Evolutionary conservation across 2,329 filamentous ascomycete species (phyloP).

Genomic region (Diplodia seriata): DNA sequence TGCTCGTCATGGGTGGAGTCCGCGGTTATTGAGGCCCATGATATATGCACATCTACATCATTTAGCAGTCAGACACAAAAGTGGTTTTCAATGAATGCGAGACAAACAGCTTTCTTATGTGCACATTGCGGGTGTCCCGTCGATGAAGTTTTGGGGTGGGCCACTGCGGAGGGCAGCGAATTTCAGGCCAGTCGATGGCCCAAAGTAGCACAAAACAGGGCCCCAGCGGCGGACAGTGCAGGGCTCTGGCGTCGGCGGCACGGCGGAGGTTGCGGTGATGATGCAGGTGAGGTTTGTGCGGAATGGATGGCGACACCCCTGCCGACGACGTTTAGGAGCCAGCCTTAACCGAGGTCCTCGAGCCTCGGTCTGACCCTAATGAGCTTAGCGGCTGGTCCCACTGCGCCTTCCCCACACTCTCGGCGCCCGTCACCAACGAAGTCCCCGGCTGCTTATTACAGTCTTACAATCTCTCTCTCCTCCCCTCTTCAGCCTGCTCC

Average conservation of each 20-base stretch:
- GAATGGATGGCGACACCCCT: background rate
- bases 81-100: background rate
- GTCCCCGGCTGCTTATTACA: background rate
- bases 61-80: background rate
- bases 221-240: background rate
- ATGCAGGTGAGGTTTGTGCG: background rate
- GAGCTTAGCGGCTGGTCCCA: background rate
- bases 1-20: background rate
- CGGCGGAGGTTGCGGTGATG: background rate
- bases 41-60: background rate
- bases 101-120: background rate
- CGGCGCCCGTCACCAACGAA: background rate
- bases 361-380: background rate
- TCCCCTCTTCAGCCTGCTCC: background rate
- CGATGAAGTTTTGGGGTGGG: too few relatives aligned
- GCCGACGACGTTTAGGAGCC: too few relatives aligned
- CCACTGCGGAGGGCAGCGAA: background rate
- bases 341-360: slow-evolving; percentile 19
- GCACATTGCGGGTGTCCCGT: too few relatives aligned
- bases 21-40: background rate
- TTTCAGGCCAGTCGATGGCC: background rate
- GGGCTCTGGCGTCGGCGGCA: background rate
- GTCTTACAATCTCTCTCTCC: background rate
- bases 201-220: too few relatives aligned
- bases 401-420: slow-evolving; percentile 22